Evolutionary conservation across 495 filamentous ascomycete species (phyloP).

Genomic region (Podospora pseudopauciseta): DNA sequence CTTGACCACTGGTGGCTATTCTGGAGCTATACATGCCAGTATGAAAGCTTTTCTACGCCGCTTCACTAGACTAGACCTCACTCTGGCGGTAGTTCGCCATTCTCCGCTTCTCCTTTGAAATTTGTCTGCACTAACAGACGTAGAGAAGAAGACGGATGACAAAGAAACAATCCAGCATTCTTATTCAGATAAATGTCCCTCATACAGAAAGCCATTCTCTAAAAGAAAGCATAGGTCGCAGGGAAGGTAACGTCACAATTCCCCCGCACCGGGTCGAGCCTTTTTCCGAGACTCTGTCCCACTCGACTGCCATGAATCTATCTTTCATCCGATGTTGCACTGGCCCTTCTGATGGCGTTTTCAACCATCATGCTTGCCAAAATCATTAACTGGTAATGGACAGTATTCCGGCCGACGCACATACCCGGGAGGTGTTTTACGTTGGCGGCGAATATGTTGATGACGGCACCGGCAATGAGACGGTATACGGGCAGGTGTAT

Average conservation of each 20-base stretch:
- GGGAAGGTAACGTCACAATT: not conserved
- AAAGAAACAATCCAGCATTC: too few species aligned
- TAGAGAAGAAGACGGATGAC: too few species aligned
- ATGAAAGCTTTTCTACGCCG: too few species aligned
- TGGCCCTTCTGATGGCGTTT: not conserved
- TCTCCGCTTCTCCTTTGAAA: too few species aligned
- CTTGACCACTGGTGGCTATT: too few species aligned
- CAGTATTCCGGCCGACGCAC: slow-evolving; percentile 16
- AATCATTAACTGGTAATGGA: not conserved
- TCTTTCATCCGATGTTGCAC: not conserved
- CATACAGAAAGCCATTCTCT: too few species aligned
- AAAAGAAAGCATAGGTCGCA: too few species aligned
- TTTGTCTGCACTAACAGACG: too few species aligned
- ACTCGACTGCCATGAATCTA: not conserved
- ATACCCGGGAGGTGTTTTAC: slow-evolving; percentile 44
- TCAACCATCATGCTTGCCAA: not conserved
- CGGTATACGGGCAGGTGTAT: slow-evolving; percentile 52
- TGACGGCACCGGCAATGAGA: slow-evolving; percentile 33
- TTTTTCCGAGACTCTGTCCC: not conserved
- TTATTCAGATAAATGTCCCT: too few species aligned
- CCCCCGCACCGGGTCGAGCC: not conserved
- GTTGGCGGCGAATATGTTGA: slow-evolving; percentile 46
- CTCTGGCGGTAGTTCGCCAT: too few species aligned
- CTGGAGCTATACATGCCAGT: too few species aligned
- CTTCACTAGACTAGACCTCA: too few species aligned